Conservation (phyloP, 2,329 filamentous ascomycete species). For the Phaeosphaeriaceae sp. region DNA sequence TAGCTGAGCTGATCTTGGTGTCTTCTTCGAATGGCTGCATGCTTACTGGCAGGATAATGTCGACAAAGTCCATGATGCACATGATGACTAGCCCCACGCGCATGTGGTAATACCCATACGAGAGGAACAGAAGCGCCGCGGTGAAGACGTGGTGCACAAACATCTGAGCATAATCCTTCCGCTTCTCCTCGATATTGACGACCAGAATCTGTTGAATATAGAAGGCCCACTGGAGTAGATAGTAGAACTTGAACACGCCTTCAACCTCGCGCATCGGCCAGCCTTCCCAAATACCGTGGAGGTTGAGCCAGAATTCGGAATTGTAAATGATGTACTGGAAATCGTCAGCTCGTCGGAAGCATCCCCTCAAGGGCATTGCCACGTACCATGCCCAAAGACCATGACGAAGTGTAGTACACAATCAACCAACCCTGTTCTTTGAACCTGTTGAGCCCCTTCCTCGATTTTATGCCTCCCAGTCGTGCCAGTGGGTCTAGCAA, state of each 20-base stretch:
- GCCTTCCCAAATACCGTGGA: slow-evolving; percentile 80
- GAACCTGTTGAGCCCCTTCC: slow-evolving; percentile 82
- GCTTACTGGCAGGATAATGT: slow-evolving; percentile 81
- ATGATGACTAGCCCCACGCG: slow-evolving; percentile 89
- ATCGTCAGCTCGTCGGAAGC: slow-evolving; percentile 17
- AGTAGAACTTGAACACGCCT: slow-evolving; percentile 84
- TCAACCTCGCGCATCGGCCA: slow-evolving; percentile 82
- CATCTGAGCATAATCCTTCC: slow-evolving; percentile 98
- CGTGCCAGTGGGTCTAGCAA: slow-evolving; percentile 80
- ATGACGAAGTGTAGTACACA: slow-evolving; percentile 83
- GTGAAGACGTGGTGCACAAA: slow-evolving; percentile 94
- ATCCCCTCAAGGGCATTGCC: slow-evolving; percentile 9
- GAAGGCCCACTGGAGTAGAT: slow-evolving; percentile 88
- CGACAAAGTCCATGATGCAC: slow-evolving; percentile 91
- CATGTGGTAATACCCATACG: slow-evolving; percentile 87
- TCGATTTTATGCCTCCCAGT: slow-evolving; percentile 74
- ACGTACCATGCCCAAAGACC: slow-evolving; percentile 80
- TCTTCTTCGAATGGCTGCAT: too few relatives aligned
- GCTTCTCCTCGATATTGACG: slow-evolving; percentile 90
- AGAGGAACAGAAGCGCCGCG: slow-evolving; percentile 77
- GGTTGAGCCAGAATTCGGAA: slow-evolving; percentile 79
- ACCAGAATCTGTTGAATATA: slow-evolving; percentile 95
- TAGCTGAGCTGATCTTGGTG: slow-evolving; percentile 5
- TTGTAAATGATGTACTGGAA: slow-evolving; percentile 78
- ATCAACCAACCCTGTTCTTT: slow-evolving; percentile 94